Conservation (phyloP, 805 yeast species). For the Yarrowia porcina region DNA sequence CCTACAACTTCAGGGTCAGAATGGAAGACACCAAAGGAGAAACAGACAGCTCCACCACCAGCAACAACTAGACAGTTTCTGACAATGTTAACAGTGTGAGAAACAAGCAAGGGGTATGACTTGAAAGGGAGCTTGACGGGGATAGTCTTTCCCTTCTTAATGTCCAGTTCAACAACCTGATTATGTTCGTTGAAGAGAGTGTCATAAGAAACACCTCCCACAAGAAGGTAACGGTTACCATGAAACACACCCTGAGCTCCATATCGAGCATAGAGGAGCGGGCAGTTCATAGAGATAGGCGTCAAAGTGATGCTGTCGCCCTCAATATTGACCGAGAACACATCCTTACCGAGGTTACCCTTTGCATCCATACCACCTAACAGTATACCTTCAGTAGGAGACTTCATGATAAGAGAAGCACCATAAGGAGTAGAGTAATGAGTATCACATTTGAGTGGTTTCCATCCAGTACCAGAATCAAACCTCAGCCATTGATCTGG, state of each 20-base stretch:
- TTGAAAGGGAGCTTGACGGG: constrained; percentile 20
- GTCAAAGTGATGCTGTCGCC: neutral
- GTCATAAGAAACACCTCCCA: constrained; percentile 55
- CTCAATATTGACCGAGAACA: neutral
- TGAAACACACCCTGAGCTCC: constrained; percentile 46
- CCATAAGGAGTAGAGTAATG: neutral
- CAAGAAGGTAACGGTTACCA: constrained; percentile 39
- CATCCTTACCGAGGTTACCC: constrained; percentile 4
- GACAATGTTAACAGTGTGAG: constrained; percentile 45
- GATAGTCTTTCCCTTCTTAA: neutral
- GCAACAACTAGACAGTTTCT: constrained; percentile 35
- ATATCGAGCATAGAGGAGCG: constrained; percentile 43
- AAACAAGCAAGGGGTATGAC: constrained; percentile 50
- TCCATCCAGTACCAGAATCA: neutral
- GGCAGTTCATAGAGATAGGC: neutral
- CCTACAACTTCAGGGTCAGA: constrained; percentile 35
- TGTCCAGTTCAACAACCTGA: constrained; percentile 39
- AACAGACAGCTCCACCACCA: constrained; percentile 81
- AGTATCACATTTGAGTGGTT: neutral
- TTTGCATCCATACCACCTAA: constrained; percentile 17
- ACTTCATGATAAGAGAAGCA: constrained; percentile 13
- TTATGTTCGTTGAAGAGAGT: constrained; percentile 39
- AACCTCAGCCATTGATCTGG: constrained; percentile 16
- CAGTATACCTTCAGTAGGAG: constrained; percentile 4
- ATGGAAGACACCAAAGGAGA: constrained; percentile 68